Evolutionary conservation across 1,284 basidiomycete species (phyloP).

Genomic region (Ceraceosorus bombacis): DNA sequence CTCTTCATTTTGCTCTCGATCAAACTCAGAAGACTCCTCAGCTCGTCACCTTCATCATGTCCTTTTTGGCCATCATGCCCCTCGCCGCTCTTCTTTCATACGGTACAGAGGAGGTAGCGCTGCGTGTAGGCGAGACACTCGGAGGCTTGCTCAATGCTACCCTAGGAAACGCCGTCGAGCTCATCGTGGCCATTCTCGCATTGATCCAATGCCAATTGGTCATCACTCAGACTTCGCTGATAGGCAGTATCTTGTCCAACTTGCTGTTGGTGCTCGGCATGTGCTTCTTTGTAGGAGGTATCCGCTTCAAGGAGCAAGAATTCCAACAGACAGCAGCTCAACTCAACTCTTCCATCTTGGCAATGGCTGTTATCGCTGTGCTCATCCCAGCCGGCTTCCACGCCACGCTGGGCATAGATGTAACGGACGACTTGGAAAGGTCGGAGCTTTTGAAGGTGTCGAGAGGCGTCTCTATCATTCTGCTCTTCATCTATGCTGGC

Average conservation of each 20-base stretch:
- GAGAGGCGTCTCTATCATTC: conserved; percentile 29
- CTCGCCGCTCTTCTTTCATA: conserved; percentile 34
- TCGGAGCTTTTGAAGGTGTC: conserved; percentile 35
- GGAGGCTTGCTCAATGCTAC: conserved; percentile 42
- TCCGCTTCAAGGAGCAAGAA: conserved; percentile 27
- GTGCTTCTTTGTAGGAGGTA: conserved; percentile 39
- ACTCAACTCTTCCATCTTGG: conserved; percentile 30
- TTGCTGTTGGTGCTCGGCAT: conserved; percentile 37
- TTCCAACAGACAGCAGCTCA: conserved; percentile 22
- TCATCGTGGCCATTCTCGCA: conserved; percentile 42
- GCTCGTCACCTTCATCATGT: conserved; percentile 23
- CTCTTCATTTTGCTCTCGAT: conserved; percentile 26
- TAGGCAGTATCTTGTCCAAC: conserved; percentile 39
- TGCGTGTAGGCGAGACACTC: conserved; percentile 39
- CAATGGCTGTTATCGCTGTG: conserved; percentile 41
- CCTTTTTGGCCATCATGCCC: conserved; percentile 41
- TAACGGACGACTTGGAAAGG: conserved; percentile 25
- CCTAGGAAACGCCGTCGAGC: conserved; percentile 39
- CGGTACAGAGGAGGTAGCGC: conserved; percentile 38
- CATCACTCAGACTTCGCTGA: conserved; percentile 37
- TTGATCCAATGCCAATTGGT: conserved; percentile 39
- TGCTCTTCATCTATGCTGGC: conserved; percentile 37
- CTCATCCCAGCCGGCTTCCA: conserved; percentile 42
- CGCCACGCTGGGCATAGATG: conserved; percentile 25
- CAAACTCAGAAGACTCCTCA: not conserved